Base-by-base conservation (phyloP, 805 yeast species). In the Hemisphaericaspora nanyangensis region DNA sequence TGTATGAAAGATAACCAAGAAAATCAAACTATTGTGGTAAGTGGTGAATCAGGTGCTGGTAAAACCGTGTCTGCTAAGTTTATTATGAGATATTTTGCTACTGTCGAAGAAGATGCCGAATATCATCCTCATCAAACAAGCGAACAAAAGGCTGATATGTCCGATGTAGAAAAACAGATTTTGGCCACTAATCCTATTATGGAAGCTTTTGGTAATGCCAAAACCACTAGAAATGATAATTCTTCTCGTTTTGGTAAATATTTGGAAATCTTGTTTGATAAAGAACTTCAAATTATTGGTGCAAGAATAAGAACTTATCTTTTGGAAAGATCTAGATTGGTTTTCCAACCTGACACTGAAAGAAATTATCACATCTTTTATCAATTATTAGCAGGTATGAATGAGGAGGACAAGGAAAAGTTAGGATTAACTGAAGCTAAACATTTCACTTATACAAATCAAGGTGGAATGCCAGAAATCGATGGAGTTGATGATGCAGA, bases 21-120 rank as follows among this genome's bases (percentile, higher is more conserved):
- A 51, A 90, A 91, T 66, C 99, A 91, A 66, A 91, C 99, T 1
- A 90, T 91, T 46, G 96, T 91, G 13, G 98, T 91, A 13, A 80
- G 90, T 51, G 99, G 99, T 65, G 99, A 91, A 65, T 86, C 96
- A 6, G 99, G 99, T 63, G 98, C 99, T 20, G 99, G 99, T 62
- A 93, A 91, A 56, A 93, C 98, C 4, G 98, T 91, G 30, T 82
- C 93, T 46, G 99, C 99, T 29, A 91, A 91, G 60, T 91, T 86
- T 62, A 91, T 91, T 48, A 91, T 91, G 98, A 80, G 98, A 61
- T 91, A 90, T 63, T 90, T 91, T 61, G 98, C 98, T 3, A 82
- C 95, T 13, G 97, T 91, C 12, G 97, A 91, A 44, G 70, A 65
- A 41, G 69, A 61, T 5, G 50, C 55, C 6, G 65, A 58, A 34